Evolutionary conservation across 192 early-diverging fungal species (phyloP).

Genomic region (Dimargaris xerosporica): DNA sequence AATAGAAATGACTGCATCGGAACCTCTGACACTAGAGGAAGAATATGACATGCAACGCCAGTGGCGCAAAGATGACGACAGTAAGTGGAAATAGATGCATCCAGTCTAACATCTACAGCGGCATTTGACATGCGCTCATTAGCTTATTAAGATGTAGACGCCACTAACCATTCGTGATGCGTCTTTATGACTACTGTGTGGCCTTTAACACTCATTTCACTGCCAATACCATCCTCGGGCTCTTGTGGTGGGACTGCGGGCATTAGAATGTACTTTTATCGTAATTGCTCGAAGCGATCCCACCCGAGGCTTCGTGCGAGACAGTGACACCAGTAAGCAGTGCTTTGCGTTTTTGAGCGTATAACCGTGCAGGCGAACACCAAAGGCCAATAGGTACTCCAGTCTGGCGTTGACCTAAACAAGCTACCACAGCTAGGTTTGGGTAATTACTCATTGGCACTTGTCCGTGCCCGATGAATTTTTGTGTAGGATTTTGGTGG

Average conservation of each 20-base stretch:
- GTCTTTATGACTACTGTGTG: background rate
- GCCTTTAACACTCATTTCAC: background rate
- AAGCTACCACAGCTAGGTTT: conserved; percentile 25
- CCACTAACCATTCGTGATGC: background rate
- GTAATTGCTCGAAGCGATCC: conserved; percentile 23
- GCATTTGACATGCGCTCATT: background rate
- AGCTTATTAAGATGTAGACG: background rate
- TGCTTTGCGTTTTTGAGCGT: too few relatives aligned
- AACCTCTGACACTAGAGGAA: conserved; percentile 81
- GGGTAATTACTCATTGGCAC: background rate
- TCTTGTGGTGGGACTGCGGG: background rate
- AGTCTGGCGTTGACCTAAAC: conserved; percentile 4
- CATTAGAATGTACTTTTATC: conserved; percentile 58
- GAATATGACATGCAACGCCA: conserved; percentile 89
- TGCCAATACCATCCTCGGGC: background rate
- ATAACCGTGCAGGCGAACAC: conserved; percentile 21
- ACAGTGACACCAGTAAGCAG: too few relatives aligned
- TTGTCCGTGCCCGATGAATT: background rate
- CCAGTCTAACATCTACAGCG: conserved; percentile 1
- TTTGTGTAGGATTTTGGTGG: conserved; percentile 3
- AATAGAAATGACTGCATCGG: conserved; percentile 92
- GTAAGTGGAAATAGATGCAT: too few relatives aligned
- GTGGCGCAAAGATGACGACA: conserved; percentile 75
- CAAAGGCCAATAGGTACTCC: conserved; percentile 12
- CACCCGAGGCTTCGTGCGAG: too few relatives aligned